Evolutionary conservation across 2,329 filamentous ascomycete species (phyloP).

Genomic region (Paracamarosporium sp.): DNA sequence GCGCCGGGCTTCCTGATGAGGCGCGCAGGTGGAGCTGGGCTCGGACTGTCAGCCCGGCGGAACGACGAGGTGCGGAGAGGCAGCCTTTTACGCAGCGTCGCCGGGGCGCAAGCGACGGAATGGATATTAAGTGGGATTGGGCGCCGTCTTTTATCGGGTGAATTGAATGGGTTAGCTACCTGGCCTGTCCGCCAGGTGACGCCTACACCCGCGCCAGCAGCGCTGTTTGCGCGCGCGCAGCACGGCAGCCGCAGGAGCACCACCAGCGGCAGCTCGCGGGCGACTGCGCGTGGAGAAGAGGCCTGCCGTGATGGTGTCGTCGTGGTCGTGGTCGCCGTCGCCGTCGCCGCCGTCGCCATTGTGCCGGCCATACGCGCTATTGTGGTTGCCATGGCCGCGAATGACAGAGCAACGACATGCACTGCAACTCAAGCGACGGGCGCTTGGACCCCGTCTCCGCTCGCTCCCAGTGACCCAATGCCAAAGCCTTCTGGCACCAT

Average conservation of each 20-base stretch:
- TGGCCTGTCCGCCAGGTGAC: conserved; percentile 25
- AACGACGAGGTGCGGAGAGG: conserved; percentile 11
- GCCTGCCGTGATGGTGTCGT: too few species aligned
- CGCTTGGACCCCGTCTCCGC: conserved; percentile 5
- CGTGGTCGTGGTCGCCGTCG: too few species aligned
- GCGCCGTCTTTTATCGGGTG: conserved; percentile 26
- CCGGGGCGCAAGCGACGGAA: conserved; percentile 23
- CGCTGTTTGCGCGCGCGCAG: neutral
- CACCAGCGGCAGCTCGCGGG: neutral
- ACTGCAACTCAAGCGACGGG: conserved; percentile 2
- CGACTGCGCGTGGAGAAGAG: neutral
- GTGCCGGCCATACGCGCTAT: neutral
- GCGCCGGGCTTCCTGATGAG: conserved; percentile 3
- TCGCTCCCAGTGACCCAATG: conserved; percentile 10
- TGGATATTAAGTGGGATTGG: conserved; percentile 33
- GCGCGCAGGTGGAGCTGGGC: neutral
- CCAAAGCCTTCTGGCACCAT: conserved; percentile 14
- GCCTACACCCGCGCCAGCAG: neutral
- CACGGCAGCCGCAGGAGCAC: neutral
- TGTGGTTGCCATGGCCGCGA: conserved; percentile 5
- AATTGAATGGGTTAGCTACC: conserved; percentile 28
- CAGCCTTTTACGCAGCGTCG: conserved; percentile 8
- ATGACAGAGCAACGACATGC: neutral
- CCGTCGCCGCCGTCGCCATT: too few species aligned
- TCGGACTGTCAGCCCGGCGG: conserved; percentile 11